These are phyloP conservation scores for Fraxinus cuspidata DNA, from an alignment of 257 asterid species.

Conservation along the genomic window DNA sequence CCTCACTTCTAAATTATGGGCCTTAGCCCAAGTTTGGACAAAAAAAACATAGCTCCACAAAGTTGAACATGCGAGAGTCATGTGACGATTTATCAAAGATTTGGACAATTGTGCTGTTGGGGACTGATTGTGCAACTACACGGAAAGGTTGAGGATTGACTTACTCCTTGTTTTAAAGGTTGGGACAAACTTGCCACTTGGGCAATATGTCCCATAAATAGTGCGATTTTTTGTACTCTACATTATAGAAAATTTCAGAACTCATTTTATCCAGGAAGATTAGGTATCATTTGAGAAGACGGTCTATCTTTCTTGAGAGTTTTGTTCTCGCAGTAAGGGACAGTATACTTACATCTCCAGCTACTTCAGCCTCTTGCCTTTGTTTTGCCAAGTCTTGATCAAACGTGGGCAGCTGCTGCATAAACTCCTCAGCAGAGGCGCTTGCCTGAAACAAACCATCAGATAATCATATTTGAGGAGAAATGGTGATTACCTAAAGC, in stretches of 20 bases:
- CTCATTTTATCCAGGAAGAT: neutral
- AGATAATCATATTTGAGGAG: constrained; percentile 26
- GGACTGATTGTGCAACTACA: neutral
- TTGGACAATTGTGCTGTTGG: neutral
- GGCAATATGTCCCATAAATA: neutral
- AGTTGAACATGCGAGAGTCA: neutral
- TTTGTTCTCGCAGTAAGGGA: neutral
- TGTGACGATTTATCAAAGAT: neutral
- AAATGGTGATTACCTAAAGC: constrained; percentile 14
- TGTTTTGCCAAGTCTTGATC: constrained; percentile 70
- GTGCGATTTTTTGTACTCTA: neutral
- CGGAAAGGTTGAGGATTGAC: neutral
- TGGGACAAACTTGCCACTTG: neutral
- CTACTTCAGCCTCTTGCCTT: constrained; percentile 80
- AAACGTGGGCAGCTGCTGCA: constrained; percentile 71
- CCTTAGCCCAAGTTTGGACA: too few species aligned
- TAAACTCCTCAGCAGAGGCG: constrained; percentile 71
- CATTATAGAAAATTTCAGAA: neutral
- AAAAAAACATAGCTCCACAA: neutral
- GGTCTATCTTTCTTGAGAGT: neutral
- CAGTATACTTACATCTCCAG: constrained; percentile 74
- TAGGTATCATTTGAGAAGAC: neutral
- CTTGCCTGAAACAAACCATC: constrained; percentile 52
- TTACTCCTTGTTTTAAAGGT: neutral
- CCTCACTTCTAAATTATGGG: neutral